These are phyloP conservation scores for Skeletonema potamos DNA, from an alignment of 108 stramenopile species.

Conservation along the genomic window DNA sequence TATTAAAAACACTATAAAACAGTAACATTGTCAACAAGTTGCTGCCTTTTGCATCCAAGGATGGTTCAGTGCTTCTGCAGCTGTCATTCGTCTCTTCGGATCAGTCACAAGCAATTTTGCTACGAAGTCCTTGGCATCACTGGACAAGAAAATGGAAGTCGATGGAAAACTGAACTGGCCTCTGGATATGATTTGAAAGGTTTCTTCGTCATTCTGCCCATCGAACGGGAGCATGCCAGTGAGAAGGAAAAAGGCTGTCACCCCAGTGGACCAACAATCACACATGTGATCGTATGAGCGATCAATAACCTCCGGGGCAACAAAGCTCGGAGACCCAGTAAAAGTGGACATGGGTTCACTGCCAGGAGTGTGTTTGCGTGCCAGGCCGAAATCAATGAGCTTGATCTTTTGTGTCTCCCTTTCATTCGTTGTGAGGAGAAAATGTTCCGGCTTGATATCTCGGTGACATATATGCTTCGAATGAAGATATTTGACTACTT, in stretches of 20 bases:
- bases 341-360: slow-evolving; percentile 41
- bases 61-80: slow-evolving; percentile 86
- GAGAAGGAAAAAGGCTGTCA: slow-evolving; percentile 39
- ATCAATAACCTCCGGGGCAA: slow-evolving; percentile 44
- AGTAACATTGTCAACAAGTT: background rate
- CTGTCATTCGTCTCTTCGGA: slow-evolving; percentile 84
- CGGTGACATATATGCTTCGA: slow-evolving; percentile 26
- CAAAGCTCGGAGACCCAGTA: slow-evolving; percentile 40
- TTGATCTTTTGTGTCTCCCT: slow-evolving; percentile 36
- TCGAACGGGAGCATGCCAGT: slow-evolving; percentile 45
- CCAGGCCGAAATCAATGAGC: slow-evolving; percentile 41
- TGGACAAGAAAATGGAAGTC: slow-evolving; percentile 51
- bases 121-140: slow-evolving; percentile 91
- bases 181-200: slow-evolving; percentile 27
- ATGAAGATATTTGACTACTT: slow-evolving; percentile 37
- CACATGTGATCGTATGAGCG: slow-evolving; percentile 37
- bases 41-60: slow-evolving; percentile 70
- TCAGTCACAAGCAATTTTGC: slow-evolving; percentile 78
- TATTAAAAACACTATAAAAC: no score
- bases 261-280: slow-evolving; percentile 38
- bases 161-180: slow-evolving; percentile 36
- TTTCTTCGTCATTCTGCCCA: slow-evolving; percentile 34
- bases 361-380: slow-evolving; percentile 28
- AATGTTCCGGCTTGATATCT: slow-evolving; percentile 42
- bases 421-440: slow-evolving; percentile 25